phyloP scores from a whole-genome alignment of 805 yeast species.

The Yarrowia divulgata region DNA sequence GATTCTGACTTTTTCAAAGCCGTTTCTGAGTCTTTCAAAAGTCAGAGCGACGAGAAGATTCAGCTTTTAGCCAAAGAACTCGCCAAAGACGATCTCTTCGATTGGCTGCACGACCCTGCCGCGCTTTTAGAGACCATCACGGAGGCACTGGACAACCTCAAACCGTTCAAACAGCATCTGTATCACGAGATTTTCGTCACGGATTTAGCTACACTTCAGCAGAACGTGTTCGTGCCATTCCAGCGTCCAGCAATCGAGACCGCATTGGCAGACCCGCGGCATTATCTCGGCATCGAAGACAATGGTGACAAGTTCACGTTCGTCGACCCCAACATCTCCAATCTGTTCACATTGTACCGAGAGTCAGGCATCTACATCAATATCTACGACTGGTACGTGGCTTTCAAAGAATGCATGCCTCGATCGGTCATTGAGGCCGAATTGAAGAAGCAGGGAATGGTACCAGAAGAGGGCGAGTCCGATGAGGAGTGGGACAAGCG shows the following conservation, averaged over 20 bases:
- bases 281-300: conserved; percentile 45
- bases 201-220: conserved; percentile 49
- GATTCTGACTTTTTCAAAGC: conserved; percentile 6
- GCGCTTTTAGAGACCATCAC: background rate
- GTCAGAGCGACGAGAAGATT: background rate
- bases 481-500: conserved; percentile 66
- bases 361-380: conserved; percentile 78
- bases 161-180: conserved; percentile 43
- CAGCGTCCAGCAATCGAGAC: conserved; percentile 54
- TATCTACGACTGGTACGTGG: conserved; percentile 68
- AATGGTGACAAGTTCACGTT: conserved; percentile 47
- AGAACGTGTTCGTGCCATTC: conserved; percentile 55
- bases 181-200: conserved; percentile 57
- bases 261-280: conserved; percentile 55
- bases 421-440: conserved; percentile 27
- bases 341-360: conserved; percentile 71
- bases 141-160: background rate
- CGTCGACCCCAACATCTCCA: conserved; percentile 59
- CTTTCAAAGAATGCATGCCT: conserved; percentile 56
- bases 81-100: conserved; percentile 16
- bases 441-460: conserved; percentile 19
- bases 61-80: background rate
- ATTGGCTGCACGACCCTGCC: conserved; percentile 4
- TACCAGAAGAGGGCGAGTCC: conserved; percentile 45
- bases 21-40: background rate